phyloP scores from a whole-genome alignment of 2,329 filamentous ascomycete genomes.

The Diatrype stigma region DNA sequence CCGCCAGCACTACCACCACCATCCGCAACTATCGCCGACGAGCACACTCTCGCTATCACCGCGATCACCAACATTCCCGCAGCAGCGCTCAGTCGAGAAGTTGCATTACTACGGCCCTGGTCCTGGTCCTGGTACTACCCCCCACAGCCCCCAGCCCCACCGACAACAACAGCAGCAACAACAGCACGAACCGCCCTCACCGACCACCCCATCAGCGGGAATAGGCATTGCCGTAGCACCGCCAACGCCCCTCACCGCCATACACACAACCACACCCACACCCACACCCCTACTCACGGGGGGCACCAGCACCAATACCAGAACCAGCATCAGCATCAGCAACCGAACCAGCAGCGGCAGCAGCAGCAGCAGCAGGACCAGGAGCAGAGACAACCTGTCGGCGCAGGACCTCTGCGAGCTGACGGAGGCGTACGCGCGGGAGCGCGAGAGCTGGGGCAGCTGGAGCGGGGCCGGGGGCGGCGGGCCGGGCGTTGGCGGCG shows the following conservation, averaged over 20 bases:
- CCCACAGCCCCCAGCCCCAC: too few relatives aligned
- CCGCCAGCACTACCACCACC: neutral
- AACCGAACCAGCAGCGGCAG: constrained; percentile 2
- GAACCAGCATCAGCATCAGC: constrained; percentile 11
- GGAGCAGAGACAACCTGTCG: constrained; percentile 13
- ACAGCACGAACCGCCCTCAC: too few relatives aligned
- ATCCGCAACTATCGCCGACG: neutral
- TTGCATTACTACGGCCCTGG: too few relatives aligned
- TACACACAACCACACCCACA: neutral
- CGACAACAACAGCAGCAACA: too few relatives aligned
- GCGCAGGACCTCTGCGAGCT: constrained; percentile 26
- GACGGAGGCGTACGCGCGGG: constrained; percentile 27
- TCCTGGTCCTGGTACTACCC: too few relatives aligned
- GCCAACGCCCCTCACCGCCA: neutral
- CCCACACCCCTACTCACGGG: too few relatives aligned
- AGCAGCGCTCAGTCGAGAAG: neutral
- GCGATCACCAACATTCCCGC: neutral
- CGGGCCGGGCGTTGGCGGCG: constrained; percentile 14
- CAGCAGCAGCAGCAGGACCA: constrained; percentile 9
- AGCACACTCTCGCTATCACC: neutral
- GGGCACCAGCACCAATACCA: constrained; percentile 8
- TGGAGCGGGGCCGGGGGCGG: constrained; percentile 24
- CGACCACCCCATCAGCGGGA: too few relatives aligned
- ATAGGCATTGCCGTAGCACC: neutral
- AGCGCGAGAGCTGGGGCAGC: constrained; percentile 32